phyloP scores from a whole-genome alignment of 179 eudicot genomes.

The Pouteria campechiana region DNA sequence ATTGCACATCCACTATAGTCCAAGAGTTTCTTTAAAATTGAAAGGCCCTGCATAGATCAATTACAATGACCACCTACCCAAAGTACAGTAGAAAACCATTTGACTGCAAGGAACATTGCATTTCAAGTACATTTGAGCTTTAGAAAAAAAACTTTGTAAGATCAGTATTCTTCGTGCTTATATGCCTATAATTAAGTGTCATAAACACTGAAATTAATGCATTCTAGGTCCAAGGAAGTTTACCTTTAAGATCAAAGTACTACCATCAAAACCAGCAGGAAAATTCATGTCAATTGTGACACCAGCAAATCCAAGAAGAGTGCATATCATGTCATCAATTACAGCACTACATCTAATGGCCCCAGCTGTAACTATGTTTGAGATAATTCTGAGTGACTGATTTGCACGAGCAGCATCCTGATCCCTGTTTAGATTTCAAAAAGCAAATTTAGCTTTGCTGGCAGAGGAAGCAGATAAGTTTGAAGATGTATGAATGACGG shows the following conservation, averaged over 20 bases:
- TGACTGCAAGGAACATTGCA: too few species aligned
- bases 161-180: too few species aligned
- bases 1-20: conserved; percentile 42
- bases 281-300: conserved; percentile 35
- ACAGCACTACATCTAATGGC: conserved; percentile 41
- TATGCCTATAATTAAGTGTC: too few species aligned
- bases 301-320: conserved; percentile 63
- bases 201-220: too few species aligned
- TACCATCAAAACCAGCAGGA: conserved; percentile 32
- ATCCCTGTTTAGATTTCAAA: conserved; percentile 36
- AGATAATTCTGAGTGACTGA: conserved; percentile 79
- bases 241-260: conserved; percentile 80
- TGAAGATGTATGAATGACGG: too few species aligned
- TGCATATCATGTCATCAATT: conserved; percentile 60
- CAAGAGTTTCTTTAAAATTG: conserved; percentile 43
- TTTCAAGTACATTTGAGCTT: too few species aligned
- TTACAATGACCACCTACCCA: too few species aligned
- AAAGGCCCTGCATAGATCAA: conserved; percentile 65
- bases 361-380: conserved; percentile 76
- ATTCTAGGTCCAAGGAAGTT: not conserved
- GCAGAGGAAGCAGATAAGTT: not conserved
- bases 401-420: conserved; percentile 42
- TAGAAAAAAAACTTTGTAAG: too few species aligned
- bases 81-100: too few species aligned
- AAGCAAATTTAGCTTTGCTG: not conserved